Base-by-base conservation (phyloP, 2,329 filamentous ascomycete species). In the Hypoxylon rubiginosum region DNA sequence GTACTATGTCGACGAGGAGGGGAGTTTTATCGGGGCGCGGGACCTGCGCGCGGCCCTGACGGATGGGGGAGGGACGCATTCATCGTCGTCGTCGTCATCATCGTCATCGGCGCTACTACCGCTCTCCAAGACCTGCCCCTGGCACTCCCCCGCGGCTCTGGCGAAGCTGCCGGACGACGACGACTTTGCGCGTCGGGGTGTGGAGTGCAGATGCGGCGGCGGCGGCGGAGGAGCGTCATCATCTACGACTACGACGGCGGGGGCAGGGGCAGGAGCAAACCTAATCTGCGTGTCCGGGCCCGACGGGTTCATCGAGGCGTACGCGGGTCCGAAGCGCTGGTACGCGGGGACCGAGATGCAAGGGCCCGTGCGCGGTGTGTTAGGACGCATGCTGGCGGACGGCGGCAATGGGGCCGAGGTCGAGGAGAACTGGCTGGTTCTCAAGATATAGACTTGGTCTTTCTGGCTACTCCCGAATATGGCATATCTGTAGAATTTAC, bases 201-300 rank as follows among this genome's bases (percentile, higher is more conserved):
- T 21, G 17, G 56, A 57, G 17, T 78, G 74, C 51, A 57, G 68
- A 6, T 75, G 79, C 67, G 63, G 19, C 19, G 61, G 69, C 10
- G 73, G 69, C 10, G 73, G 72, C n/a, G n/a, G n/a, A n/a, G n/a
- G n/a, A n/a, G n/a, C n/a, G n/a, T n/a, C n/a, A 5, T 17, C 41
- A 7, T 3, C 19, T 17, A n/a, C 50, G 8, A 26, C n/a, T n/a
- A n/a, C n/a, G n/a, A n/a, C n/a, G n/a, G n/a, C n/a, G n/a, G n/a
- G n/a, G n/a, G n/a, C n/a, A n/a, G n/a, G 73, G 10, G 73, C 79
- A 0, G 84, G 86, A 0, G 87, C 85, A 68, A 90, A 89, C 64
- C 77, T 97, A 19, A 82, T 97, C n/a, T 83, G 97, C 60, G 87
- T 98, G 1, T 97, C 94, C 0, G 96, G 96, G 0, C 95, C 96